A percentile compares a stretch with the other conserved stretches of the same genome.
Conservation (phyloP, 108 stramenopile genomes). For the Cyclostephanos tholiformis region DNA sequence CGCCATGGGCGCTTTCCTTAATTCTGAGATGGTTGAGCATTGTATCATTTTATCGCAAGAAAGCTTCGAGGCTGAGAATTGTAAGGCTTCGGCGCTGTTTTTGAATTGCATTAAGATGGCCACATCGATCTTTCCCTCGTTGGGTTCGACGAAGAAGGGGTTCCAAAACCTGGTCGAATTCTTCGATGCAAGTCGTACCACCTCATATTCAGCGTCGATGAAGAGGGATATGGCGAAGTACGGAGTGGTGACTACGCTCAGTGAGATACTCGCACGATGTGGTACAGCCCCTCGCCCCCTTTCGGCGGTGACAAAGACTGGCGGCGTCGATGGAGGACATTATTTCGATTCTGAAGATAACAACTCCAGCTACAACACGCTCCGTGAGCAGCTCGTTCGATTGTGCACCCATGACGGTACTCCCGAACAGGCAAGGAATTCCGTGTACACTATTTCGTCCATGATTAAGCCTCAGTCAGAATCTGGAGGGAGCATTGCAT, state of each 20-base stretch:
- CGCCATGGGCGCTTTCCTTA: conserved; percentile 78
- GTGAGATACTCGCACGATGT: conserved; percentile 63
- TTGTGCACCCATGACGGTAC: conserved; percentile 71
- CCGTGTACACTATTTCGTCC: conserved; percentile 69
- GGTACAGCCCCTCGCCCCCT: conserved; percentile 45
- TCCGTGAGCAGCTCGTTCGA: conserved; percentile 55
- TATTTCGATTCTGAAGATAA: conserved; percentile 9
- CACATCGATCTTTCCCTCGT: conserved; percentile 52
- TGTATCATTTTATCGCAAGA: conserved; percentile 79
- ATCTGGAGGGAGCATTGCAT: conserved; percentile 24
- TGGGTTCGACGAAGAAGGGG: conserved; percentile 56
- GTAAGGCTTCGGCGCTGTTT: conserved; percentile 54
- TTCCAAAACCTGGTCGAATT: conserved; percentile 67
- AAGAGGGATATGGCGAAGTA: conserved; percentile 53
- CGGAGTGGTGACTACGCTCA: conserved; percentile 65
- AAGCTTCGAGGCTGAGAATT: conserved; percentile 65
- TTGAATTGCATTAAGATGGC: conserved; percentile 60
- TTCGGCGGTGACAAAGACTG: conserved; percentile 24
- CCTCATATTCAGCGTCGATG: conserved; percentile 15
- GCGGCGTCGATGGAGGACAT: conserved; percentile 13
- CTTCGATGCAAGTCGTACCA: conserved; percentile 50
- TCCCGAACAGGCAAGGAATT: conserved; percentile 82
- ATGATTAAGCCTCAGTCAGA: conserved; percentile 45
- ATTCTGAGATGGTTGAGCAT: conserved; percentile 65
- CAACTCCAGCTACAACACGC: conserved; percentile 22